Evolutionary conservation across 148 eudicot genomes (phyloP).

Genomic region (Rhododendron molle): DNA sequence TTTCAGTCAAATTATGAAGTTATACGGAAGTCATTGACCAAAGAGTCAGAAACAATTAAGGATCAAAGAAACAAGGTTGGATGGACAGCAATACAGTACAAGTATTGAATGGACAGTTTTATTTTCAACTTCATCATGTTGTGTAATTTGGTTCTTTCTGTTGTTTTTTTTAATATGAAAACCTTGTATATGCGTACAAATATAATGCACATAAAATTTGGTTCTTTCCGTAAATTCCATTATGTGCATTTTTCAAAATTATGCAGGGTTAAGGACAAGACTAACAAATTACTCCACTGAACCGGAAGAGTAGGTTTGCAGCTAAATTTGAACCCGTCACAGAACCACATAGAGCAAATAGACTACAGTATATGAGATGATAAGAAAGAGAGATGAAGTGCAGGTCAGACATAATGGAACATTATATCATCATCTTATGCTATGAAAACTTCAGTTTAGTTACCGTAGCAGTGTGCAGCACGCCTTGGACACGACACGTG

Average conservation of each 20-base stretch:
- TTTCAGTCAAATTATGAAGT: background rate
- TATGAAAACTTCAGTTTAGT: background rate
- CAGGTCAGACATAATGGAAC: background rate
- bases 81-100: too few species aligned
- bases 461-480: background rate
- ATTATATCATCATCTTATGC: background rate
- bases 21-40: background rate
- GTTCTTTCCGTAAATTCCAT: background rate
- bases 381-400: background rate
- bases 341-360: background rate
- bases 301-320: background rate
- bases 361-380: background rate
- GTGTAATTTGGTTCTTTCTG: too few species aligned
- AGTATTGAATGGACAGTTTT: too few species aligned
- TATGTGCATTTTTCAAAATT: too few species aligned
- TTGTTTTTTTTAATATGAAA: background rate
- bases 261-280: background rate
- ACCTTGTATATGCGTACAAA: background rate
- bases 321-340: background rate
- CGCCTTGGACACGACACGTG: background rate
- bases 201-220: background rate
- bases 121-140: too few species aligned
- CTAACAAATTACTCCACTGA: background rate
- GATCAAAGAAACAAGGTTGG: background rate
- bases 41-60: background rate